phyloP scores from a whole-genome alignment of 202 grass and related monocot species.

The Hordeum pubiflorum region DNA sequence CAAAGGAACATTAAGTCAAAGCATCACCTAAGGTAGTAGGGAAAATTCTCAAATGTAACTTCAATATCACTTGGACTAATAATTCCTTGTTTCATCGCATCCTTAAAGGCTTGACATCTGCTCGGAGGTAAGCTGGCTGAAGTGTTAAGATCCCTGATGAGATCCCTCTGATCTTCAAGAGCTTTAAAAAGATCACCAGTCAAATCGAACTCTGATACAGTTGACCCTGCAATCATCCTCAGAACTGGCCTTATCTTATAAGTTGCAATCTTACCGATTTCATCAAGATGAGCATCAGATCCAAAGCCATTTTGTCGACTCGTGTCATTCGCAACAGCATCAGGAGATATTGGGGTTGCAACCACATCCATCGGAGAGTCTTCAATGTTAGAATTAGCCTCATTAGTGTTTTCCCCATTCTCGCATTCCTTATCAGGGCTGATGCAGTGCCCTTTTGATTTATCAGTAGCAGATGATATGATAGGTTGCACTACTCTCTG shows the following conservation, averaged over 20 bases:
- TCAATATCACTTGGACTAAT: slow-evolving; percentile 76
- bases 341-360: slow-evolving; percentile 46
- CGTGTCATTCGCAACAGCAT: slow-evolving; percentile 42
- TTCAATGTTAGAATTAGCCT: slow-evolving; percentile 52
- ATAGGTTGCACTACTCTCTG: slow-evolving; percentile 33
- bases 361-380: slow-evolving; percentile 47
- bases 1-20: slow-evolving; percentile 10
- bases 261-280: slow-evolving; percentile 64
- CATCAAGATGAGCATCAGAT: slow-evolving; percentile 52
- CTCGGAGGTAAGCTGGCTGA: slow-evolving; percentile 50
- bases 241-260: slow-evolving; percentile 65
- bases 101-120: slow-evolving; percentile 87
- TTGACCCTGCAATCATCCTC: slow-evolving; percentile 65
- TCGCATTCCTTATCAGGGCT: slow-evolving; percentile 61
- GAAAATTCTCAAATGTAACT: slow-evolving; percentile 83
- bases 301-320: slow-evolving; percentile 43
- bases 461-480: slow-evolving; percentile 45
- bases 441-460: slow-evolving; percentile 36
- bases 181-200: slow-evolving; percentile 73
- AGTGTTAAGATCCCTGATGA: slow-evolving; percentile 49
- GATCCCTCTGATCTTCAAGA: slow-evolving; percentile 75
- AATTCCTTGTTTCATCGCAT: slow-evolving; percentile 82
- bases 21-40: slow-evolving; percentile 93
- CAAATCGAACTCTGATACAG: slow-evolving; percentile 73
- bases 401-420: slow-evolving; percentile 47